These are phyloP conservation scores for Rubia peregrina DNA, from an alignment of 305 asterid species.

Conservation along the genomic window DNA sequence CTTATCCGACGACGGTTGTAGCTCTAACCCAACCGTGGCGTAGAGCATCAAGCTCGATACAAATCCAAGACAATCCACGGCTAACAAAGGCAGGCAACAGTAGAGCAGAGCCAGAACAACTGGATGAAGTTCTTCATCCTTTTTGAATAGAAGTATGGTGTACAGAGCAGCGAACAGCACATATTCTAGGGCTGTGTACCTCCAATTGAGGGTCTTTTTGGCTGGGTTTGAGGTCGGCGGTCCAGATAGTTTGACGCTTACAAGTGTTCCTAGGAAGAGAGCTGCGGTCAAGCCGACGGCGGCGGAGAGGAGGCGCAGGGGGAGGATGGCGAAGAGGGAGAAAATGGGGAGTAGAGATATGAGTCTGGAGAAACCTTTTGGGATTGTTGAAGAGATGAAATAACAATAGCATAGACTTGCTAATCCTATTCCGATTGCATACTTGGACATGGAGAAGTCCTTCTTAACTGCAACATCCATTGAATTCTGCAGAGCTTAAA, in stretches of 20 bases:
- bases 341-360: conserved; percentile 43
- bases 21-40: conserved; percentile 29
- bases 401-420: conserved; percentile 39
- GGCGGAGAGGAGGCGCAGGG: conserved; percentile 32
- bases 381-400: conserved; percentile 35
- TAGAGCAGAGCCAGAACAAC: conserved; percentile 18
- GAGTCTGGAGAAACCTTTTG: conserved; percentile 38
- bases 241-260: conserved; percentile 35
- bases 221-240: neutral
- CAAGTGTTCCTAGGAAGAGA: conserved; percentile 54
- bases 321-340: conserved; percentile 35
- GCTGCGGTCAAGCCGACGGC: conserved; percentile 32
- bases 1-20: conserved; percentile 58
- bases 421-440: conserved; percentile 3
- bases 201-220: conserved; percentile 26
- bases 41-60: conserved; percentile 18
- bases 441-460: neutral
- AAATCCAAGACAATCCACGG: conserved; percentile 38
- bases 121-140: conserved; percentile 17
- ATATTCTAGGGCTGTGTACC: conserved; percentile 29
- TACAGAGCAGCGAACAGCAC: conserved; percentile 21
- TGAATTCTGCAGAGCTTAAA: neutral
- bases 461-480: neutral
- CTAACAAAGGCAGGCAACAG: conserved; percentile 31
- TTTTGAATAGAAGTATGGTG: conserved; percentile 10